Base-by-base conservation (phyloP, 805 yeast species). In the Candida ficus region DNA sequence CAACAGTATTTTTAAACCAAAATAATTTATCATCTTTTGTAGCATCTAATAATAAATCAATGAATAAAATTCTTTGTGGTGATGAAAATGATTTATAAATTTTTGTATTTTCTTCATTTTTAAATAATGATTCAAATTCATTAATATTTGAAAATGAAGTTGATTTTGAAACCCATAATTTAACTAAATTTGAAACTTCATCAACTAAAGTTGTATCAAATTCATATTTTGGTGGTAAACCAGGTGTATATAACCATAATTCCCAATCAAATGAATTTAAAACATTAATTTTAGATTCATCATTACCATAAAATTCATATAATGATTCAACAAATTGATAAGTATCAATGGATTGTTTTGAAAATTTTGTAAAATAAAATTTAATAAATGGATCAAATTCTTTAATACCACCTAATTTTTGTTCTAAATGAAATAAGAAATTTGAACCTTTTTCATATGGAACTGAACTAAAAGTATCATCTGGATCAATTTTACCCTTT, bases 361-460 rank as follows among this genome's bases (percentile, higher is more conserved):
- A 76, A 70, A 70, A 89, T 54, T 74, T 78, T 34, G 61, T 64
- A 64, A 89, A 89, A 65, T 89, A 89, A 60, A 72, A 73, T 42
- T 83, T 85, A 53, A 89, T 80, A 56, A 85, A 89, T 37, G 84
- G 82, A 60, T 87, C 95, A 58, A 87, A 89, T 14, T 61, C 72
- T 18, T 68, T 68, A 33, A 63, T 58, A 29, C 87, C 89, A 34
- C 91, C 87, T 10, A 89, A 66, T 28, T 68, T 57, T 35, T 70
- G 73, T 63, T 90, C 97, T 37, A 89, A 69, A 52, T 78, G 76
- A 64, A 76, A 85, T 43, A 90, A 68, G 54, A 89, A 71, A 50
- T 83, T 86, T 53, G 81, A 83, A 7, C 96, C 96, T 61, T 88
- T 88, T 60, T 89, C 96, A 62, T 89, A 89, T 3, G 96, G 96